Evolutionary conservation across 306 rosid species (phyloP).

Genomic region (barrel medic (Medicago truncatula)): MtrunA17r5.0-ANR NC_053043.1:49014001-49014500

Average conservation of each 20-base stretch:
- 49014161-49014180: constrained; percentile 36
- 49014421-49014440: background rate
- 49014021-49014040: background rate
- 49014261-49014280: background rate
- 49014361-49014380: constrained; percentile 46
- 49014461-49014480: constrained; percentile 86
- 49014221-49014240: constrained; percentile 92
- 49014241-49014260: background rate
- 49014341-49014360: constrained; percentile 50
- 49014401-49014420: background rate
- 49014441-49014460: background rate
- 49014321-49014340: constrained; percentile 56
- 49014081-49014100: constrained; percentile 28
- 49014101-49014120: constrained; percentile 43
- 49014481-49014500: constrained; percentile 43
- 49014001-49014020: too few species aligned
- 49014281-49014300: constrained; percentile 49
- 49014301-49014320: constrained; percentile 41
- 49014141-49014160: background rate
- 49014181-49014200: constrained; percentile 98
- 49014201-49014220: constrained; percentile 99
- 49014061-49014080: constrained; percentile 3
- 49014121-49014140: constrained; percentile 41
- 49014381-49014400: constrained; percentile 68
- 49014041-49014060: background rate